Evolutionary conservation across 805 yeast species (phyloP).

Genomic region (Tetrapisispora iriomotensis): DNA sequence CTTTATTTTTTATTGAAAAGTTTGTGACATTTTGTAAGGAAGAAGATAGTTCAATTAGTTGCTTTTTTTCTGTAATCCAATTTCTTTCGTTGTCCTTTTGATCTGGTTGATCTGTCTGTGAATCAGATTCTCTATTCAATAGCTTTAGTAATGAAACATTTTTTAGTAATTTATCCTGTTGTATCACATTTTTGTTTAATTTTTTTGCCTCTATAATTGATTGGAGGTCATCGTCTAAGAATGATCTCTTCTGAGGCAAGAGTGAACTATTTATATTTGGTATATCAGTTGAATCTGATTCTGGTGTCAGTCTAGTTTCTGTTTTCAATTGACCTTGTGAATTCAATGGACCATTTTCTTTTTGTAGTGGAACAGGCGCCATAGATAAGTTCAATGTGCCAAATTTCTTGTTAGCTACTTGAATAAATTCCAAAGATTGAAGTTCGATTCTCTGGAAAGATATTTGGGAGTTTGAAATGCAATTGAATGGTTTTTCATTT

Average conservation of each 20-base stretch:
- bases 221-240: conserved; percentile 15
- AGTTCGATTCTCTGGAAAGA: conserved; percentile 3
- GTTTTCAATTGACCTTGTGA: too few relatives aligned
- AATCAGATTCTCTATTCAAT: not conserved
- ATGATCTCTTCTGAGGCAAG: conserved; percentile 17
- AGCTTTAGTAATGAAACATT: not conserved
- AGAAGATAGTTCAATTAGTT: not conserved
- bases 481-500: not conserved
- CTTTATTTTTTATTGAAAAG: not conserved
- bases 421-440: conserved; percentile 10
- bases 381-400: conserved; percentile 4
- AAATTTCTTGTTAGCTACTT: conserved; percentile 6
- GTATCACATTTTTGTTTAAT: conserved; percentile 1
- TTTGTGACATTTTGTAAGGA: not conserved
- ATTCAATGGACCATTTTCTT: not conserved
- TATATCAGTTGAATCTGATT: not conserved
- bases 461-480: not conserved
- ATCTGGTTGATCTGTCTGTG: not conserved
- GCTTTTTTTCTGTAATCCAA: not conserved
- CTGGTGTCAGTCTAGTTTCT: not conserved
- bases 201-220: conserved; percentile 8
- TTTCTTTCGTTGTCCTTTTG: too few relatives aligned
- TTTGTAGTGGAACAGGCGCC: not conserved
- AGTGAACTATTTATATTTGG: conserved; percentile 9
- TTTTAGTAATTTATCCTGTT: not conserved